These are phyloP conservation scores for Cryptococcus hybrid DNA, from an alignment of 1,284 basidiomycete species.

Conservation along the genomic window DNA sequence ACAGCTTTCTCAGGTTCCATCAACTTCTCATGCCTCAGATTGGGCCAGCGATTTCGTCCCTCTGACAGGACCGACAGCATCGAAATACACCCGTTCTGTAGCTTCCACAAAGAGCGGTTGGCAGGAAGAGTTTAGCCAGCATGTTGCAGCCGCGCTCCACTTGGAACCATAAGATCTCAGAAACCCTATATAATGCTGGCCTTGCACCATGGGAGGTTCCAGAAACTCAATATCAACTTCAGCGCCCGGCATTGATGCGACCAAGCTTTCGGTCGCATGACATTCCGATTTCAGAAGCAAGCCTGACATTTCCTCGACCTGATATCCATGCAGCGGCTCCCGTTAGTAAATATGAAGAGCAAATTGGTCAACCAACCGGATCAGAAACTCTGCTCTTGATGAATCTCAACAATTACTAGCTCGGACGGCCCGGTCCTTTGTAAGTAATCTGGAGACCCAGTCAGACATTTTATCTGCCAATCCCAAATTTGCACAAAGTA, in stretches of 20 bases:
- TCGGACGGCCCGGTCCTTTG: slow-evolving; percentile 66
- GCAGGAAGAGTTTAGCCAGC: no score
- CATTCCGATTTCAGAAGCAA: no score
- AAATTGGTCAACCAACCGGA: background rate
- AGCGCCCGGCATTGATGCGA: no score
- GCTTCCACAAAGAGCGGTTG: background rate
- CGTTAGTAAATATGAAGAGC: background rate
- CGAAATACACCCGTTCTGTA: background rate
- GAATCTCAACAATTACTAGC: slow-evolving; percentile 66
- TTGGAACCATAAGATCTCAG: slow-evolving; percentile 23
- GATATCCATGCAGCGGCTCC: no score
- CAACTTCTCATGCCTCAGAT: background rate
- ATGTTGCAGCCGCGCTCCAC: background rate
- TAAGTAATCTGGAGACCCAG: slow-evolving; percentile 62
- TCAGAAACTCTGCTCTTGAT: slow-evolving; percentile 14
- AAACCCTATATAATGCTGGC: background rate
- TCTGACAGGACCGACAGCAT: background rate
- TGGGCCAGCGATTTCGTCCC: no score
- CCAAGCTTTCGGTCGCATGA: no score
- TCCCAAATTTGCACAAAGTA: slow-evolving; percentile 83
- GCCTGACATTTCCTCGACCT: no score
- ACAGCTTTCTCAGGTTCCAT: slow-evolving; percentile 27
- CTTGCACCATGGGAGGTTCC: slow-evolving; percentile 14
- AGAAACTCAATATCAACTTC: background rate
- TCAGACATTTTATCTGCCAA: slow-evolving; percentile 56